phyloP scores from a whole-genome alignment of 768 basidiomycete species.

The Boletus pseudopeckii region DNA sequence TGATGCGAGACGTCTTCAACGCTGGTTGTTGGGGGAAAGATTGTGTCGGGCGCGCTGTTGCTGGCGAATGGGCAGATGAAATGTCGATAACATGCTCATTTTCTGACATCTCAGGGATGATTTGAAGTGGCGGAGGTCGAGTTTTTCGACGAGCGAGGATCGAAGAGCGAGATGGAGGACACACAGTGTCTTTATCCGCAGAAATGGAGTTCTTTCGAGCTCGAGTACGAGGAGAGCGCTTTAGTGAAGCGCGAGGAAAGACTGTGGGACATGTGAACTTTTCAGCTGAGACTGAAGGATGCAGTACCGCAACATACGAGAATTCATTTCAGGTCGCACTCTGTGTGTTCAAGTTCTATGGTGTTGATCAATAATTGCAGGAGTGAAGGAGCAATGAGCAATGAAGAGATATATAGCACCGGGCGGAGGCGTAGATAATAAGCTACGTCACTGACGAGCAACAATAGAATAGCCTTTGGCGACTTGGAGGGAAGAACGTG shows the following conservation, averaged over 20 bases:
- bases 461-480: slow-evolving; percentile 15
- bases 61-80: slow-evolving; percentile 5
- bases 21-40: neutral
- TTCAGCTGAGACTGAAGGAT: neutral
- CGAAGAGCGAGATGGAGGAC: slow-evolving; percentile 6
- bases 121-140: slow-evolving; percentile 31
- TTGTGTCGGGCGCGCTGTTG: slow-evolving; percentile 19
- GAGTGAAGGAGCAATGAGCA: neutral
- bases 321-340: slow-evolving; percentile 19
- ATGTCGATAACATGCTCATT: slow-evolving; percentile 5
- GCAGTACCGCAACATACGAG: slow-evolving; percentile 13
- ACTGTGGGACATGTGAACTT: slow-evolving; percentile 17
- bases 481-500: neutral
- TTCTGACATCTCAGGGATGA: slow-evolving; percentile 31
- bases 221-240: slow-evolving; percentile 24
- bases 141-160: slow-evolving; percentile 7
- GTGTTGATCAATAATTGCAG: neutral
- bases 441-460: slow-evolving; percentile 1
- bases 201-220: slow-evolving; percentile 20
- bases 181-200: neutral
- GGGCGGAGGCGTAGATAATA: slow-evolving; percentile 1
- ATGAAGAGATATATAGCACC: slow-evolving; percentile 16
- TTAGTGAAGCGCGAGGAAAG: slow-evolving; percentile 23
- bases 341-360: no score
- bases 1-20: slow-evolving; percentile 20